These are phyloP conservation scores for Russula griseocarnosa DNA, from an alignment of 768 basidiomycete species.

Conservation along the genomic window DNA sequence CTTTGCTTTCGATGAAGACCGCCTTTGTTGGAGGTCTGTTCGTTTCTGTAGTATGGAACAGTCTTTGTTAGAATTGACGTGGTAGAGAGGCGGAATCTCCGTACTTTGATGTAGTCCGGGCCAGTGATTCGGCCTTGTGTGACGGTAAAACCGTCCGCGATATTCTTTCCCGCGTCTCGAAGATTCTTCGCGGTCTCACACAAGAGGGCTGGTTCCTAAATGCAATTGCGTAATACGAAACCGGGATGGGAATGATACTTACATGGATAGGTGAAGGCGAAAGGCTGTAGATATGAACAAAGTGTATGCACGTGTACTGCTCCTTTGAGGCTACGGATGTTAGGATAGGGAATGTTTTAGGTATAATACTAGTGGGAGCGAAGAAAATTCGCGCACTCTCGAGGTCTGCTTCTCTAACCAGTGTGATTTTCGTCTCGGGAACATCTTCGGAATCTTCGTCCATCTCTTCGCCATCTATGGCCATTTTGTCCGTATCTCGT, in stretches of 20 bases:
- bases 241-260: constrained; percentile 31
- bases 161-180: constrained; percentile 13
- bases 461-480: constrained; percentile 38
- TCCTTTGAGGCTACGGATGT: constrained; percentile 48
- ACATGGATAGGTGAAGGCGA: constrained; percentile 61
- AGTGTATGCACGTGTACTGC: constrained; percentile 49
- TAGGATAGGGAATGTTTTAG: not conserved
- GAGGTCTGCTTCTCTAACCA: constrained; percentile 62
- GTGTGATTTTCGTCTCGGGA: constrained; percentile 45
- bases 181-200: constrained; percentile 24
- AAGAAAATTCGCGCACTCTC: constrained; percentile 47
- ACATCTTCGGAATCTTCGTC: constrained; percentile 44
- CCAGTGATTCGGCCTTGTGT: constrained; percentile 23
- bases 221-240: not conserved
- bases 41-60: not conserved
- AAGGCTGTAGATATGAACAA: constrained; percentile 66
- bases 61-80: not conserved
- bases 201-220: constrained; percentile 46
- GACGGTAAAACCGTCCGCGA: constrained; percentile 2
- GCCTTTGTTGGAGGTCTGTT: not conserved
- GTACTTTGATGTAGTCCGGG: constrained; percentile 21
- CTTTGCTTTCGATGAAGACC: constrained; percentile 5
- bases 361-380: not conserved
- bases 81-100: not conserved
- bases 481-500: constrained; percentile 32